Conservation (phyloP, 208 protist genomes). For the Tetramitus jugosus region DNA sequence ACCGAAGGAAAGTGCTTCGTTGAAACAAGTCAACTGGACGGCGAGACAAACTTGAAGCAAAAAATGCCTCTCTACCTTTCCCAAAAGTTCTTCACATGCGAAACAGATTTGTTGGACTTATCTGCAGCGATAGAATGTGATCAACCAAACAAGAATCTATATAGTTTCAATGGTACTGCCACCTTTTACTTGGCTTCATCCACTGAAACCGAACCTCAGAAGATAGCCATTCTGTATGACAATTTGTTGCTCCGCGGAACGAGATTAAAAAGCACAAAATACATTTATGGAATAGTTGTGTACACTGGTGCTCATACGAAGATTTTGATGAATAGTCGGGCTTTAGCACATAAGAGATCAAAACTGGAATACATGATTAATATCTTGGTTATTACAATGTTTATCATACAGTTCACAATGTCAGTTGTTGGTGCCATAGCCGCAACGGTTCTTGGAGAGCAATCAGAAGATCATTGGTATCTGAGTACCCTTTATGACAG, state of each 20-base stretch:
- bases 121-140: slow-evolving; percentile 23
- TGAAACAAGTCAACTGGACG: background rate
- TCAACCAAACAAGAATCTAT: slow-evolving; percentile 32
- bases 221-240: slow-evolving; percentile 19
- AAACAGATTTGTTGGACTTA: slow-evolving; percentile 14
- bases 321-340: slow-evolving; percentile 72
- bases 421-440: slow-evolving; percentile 30
- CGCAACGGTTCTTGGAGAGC: slow-evolving; percentile 7
- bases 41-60: background rate
- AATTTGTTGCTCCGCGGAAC: slow-evolving; percentile 33
- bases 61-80: background rate
- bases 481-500: background rate
- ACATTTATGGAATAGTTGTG: slow-evolving; percentile 62
- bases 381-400: slow-evolving; percentile 41
- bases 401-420: slow-evolving; percentile 42
- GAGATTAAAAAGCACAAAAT: slow-evolving; percentile 69
- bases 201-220: too few species aligned
- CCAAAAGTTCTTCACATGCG: too few species aligned
- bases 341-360: slow-evolving; percentile 34
- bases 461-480: background rate
- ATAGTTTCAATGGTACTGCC: slow-evolving; percentile 31
- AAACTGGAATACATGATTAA: slow-evolving; percentile 38
- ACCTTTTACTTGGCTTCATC: too few species aligned
- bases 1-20: background rate
- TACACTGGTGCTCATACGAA: slow-evolving; percentile 76